Evolutionary conservation across 2,329 filamentous ascomycete genomes (phyloP).

Genomic region (Colletotrichum tropicicola): DNA sequence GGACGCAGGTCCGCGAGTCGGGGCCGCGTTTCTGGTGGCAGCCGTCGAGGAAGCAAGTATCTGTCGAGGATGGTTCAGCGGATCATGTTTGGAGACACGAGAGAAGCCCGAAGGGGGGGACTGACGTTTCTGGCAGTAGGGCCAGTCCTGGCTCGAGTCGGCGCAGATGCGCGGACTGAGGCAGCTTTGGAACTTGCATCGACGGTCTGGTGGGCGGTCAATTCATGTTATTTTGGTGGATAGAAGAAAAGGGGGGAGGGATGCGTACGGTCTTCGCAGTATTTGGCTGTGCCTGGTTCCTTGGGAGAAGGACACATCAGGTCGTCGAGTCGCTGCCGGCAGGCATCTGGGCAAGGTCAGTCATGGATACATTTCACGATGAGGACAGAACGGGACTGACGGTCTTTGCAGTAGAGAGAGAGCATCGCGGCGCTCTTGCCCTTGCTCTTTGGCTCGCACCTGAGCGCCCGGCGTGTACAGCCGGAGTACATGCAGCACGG

Average conservation of each 20-base stretch:
- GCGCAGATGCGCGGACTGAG: constrained; percentile 10
- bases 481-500: constrained; percentile 14
- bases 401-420: constrained; percentile 32
- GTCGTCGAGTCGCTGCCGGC: constrained; percentile 28
- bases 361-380: not conserved
- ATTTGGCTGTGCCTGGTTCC: constrained; percentile 13
- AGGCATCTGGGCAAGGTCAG: constrained; percentile 27
- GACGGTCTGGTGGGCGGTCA: constrained; percentile 5
- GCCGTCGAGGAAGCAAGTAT: constrained; percentile 28
- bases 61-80: not conserved
- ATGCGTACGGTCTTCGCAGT: constrained; percentile 30
- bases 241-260: not conserved
- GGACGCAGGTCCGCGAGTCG: constrained; percentile 17
- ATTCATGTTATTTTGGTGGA: not conserved
- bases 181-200: constrained; percentile 27
- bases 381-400: not conserved
- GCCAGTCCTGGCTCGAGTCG: constrained; percentile 24
- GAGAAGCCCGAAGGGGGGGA: not conserved
- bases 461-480: constrained; percentile 23
- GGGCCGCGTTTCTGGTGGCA: constrained; percentile 29
- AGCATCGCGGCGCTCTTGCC: not conserved
- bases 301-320: constrained; percentile 31
- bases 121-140: constrained; percentile 31
- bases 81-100: not conserved
- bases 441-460: constrained; percentile 22